Percentiles rank a stretch among this genome's conserved stretches.
These are phyloP conservation scores for Ogataea pignaliae DNA, from an alignment of 805 yeast genomes.

Conservation along the genomic window DNA sequence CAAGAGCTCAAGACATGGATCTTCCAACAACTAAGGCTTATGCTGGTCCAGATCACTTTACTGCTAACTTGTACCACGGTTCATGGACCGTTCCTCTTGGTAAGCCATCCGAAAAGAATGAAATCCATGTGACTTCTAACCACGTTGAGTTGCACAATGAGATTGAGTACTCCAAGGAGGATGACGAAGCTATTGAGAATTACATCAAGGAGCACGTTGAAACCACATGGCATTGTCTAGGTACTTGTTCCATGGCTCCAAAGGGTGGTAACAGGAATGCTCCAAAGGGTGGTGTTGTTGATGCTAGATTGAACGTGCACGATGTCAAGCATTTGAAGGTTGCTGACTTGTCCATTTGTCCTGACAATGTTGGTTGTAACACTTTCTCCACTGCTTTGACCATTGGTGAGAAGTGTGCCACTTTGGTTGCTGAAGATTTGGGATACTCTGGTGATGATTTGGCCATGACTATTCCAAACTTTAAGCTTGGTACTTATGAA, in stretches of 20 bases:
- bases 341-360: conserved; percentile 27
- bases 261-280: conserved; percentile 25
- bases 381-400: conserved; percentile 27
- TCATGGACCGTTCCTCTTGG: conserved; percentile 27
- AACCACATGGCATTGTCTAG: conserved; percentile 30
- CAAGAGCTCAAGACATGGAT: conserved; percentile 26
- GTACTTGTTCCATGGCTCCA: conserved; percentile 28
- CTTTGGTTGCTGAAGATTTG: conserved; percentile 26
- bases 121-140: conserved; percentile 20
- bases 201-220: conserved; percentile 27
- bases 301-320: conserved; percentile 24
- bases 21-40: conserved; percentile 21
- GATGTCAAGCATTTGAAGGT: conserved; percentile 27
- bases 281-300: conserved; percentile 27
- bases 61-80: conserved; percentile 27
- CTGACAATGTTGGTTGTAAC: conserved; percentile 30
- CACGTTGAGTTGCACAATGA: conserved; percentile 21
- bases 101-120: conserved; percentile 19
- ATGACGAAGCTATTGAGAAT: conserved; percentile 25
- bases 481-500: conserved; percentile 26
- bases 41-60: conserved; percentile 24
- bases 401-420: conserved; percentile 28
- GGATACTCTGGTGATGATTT: conserved; percentile 26
- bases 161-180: conserved; percentile 23
- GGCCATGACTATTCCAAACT: conserved; percentile 27